Evolutionary conservation across 257 asterid species (phyloP), one percentile per base, ranked within the genome.

Genomic region (Fraxinus cuspidata): DNA sequence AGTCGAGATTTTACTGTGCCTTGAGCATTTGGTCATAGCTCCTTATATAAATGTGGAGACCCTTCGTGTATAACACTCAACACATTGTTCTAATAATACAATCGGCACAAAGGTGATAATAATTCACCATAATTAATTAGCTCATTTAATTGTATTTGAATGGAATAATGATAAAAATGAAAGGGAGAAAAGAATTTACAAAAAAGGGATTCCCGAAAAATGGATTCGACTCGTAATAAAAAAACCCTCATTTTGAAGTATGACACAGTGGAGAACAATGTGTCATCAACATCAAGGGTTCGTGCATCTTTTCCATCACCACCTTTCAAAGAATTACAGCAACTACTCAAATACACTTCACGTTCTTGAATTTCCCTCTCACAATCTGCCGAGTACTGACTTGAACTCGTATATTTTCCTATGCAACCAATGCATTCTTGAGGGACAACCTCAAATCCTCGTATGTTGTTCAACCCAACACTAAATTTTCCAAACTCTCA

Each of bases 251-350:
- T 83, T 84, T 84, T 77, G 80, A 82, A 86, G 71, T 86, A 88
- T 7, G 87, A 85, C 28, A 86, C 73, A 9, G 88, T 88, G 35
- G 90, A 86, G 1, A 86, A 35, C 47, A 84, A 78, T 0, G 92
- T 86, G 56, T 84, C 92, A 51, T 88, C 92, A 16, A 88, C 77
- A 73, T 88, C 90, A 75, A 88, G 84, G 72, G 83, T 84, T 89
- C 88, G 82, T 28, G 89, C 89, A 81, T 88, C 89, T 60, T 84
- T 86, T 10, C 83, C 87, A 77, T 86, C 85, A 2, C 77, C 85
- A 2, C 77, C 83, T 71, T 83, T 79, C 77, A 79, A 65, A 70
- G 21, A 34, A 79, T 58, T 58, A 58, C 92, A 86, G 79, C 66
- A 83, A 63, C 77, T 74, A 32, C 73, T 76, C 2, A 83, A 68